A percentile compares a stretch with the other conserved stretches of the same genome.
Conservation (phyloP, 169 alveolate species). For the Cryptosporidium bovis region DNA sequence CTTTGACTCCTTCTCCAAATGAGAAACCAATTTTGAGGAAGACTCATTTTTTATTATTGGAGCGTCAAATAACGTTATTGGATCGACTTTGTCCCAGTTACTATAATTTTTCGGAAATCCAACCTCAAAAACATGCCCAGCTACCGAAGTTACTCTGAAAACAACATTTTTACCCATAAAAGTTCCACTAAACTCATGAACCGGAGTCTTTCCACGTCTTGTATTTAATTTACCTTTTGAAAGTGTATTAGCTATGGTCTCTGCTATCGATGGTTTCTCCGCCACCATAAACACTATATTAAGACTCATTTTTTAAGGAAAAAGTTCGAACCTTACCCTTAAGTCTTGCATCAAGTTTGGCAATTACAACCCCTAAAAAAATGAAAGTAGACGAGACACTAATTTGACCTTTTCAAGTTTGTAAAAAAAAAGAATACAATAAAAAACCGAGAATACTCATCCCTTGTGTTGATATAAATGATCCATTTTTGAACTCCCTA, state of each 20-base stretch:
- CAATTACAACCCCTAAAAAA: too few relatives aligned
- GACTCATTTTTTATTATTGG: constrained; percentile 87
- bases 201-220: constrained; percentile 84
- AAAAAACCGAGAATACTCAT: constrained; percentile 74
- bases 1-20: constrained; percentile 89
- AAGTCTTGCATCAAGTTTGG: background rate
- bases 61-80: constrained; percentile 94
- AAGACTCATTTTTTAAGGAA: constrained; percentile 1
- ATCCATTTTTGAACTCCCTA: constrained; percentile 98
- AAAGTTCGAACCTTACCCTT: background rate
- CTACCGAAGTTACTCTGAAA: constrained; percentile 88
- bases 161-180: constrained; percentile 84
- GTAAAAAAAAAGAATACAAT: background rate
- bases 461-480: constrained; percentile 96
- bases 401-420: background rate
- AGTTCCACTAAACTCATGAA: constrained; percentile 87
- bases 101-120: constrained; percentile 94
- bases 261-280: constrained; percentile 99
- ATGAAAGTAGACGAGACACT: constrained; percentile 53
- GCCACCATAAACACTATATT: constrained; percentile 96
- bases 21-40: constrained; percentile 84
- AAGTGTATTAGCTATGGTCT: constrained; percentile 93
- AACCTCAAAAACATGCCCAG: constrained; percentile 96
- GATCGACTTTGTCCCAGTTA: constrained; percentile 94
- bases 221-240: constrained; percentile 81